phyloP scores from a whole-genome alignment of 345 rosid genomes.

The Ceriops decandra region DNA sequence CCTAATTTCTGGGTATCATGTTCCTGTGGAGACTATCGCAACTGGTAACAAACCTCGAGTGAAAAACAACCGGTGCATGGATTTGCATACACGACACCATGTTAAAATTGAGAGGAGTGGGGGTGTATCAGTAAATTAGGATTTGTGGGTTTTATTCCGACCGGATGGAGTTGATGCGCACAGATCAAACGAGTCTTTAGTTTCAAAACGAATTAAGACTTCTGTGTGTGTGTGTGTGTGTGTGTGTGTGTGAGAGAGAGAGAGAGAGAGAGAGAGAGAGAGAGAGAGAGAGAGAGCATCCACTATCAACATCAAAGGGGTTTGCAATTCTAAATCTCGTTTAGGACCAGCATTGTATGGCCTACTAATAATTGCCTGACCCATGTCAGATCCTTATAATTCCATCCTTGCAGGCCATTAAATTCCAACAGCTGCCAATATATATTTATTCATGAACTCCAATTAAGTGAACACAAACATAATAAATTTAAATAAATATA shows the following conservation, averaged over 20 bases:
- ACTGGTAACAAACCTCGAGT: too few relatives aligned
- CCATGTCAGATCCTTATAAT: conserved; percentile 11
- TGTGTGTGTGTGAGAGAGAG: conserved; percentile 4
- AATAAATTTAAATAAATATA: too few relatives aligned
- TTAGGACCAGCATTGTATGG: conserved; percentile 31
- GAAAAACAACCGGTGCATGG: too few relatives aligned
- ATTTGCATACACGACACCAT: too few relatives aligned
- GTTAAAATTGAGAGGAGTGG: too few relatives aligned
- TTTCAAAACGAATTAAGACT: conserved; percentile 2
- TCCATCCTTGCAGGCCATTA: background rate
- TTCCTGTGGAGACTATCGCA: too few relatives aligned
- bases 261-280: too few relatives aligned
- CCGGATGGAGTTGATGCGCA: conserved; percentile 19
- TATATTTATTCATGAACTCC: background rate
- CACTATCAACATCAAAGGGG: conserved; percentile 19
- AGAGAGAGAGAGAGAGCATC: conserved; percentile 13
- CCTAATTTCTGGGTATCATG: too few relatives aligned
- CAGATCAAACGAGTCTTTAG: background rate
- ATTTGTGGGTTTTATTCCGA: conserved; percentile 37
- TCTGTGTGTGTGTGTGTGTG: too few relatives aligned
- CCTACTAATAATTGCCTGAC: conserved; percentile 48
- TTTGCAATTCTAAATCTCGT: conserved; percentile 23
- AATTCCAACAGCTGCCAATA: conserved; percentile 15
- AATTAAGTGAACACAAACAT: background rate
- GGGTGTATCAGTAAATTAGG: too few relatives aligned